Evolutionary conservation across 257 asterid species (phyloP), one percentile per base, ranked within the genome.

Genomic region (Gynochthodes officinalis): DNA sequence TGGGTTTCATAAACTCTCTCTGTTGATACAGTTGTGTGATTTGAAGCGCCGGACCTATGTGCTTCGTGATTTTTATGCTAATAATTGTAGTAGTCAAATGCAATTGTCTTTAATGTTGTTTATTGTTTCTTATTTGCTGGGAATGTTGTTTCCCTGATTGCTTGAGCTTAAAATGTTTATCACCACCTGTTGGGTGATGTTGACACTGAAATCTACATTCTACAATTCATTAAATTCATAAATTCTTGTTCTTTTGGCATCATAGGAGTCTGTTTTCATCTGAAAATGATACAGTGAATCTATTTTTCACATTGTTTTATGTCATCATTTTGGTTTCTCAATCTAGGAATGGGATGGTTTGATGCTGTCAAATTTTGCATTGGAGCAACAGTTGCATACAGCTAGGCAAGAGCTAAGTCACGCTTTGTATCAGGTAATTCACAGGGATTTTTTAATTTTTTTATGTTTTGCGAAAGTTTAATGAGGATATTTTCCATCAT

Each of bases 391-490:
- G 79, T 74, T 95, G 69, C 98, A 95, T 79, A 86, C 89, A 46
- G 97, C 98, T 65, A 89, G 99, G 86, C 98, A 95, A 81, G 99
- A 95, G 84, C 86, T 95, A 61, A 95, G 99, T 79, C 99, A 95
- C 80, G 98, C 99, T 63, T 74, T 92, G 67, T 95, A 95, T 84
- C 99, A 95, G 97, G 99, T 95, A 73, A 70, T 54, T 23, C 32
- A 35, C 16, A 5, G 60, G 42, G 23, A 40, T 65, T 73, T 6
- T 60, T 4, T 15, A 46, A 46, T 46, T 46, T 46, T 46, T 13
- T 6, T 46, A 46, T 15, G 50, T 6, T 42, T 42, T 40, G 1
- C 7, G 1, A 12, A 39, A 5, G 33, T 21, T 53, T 40, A 21
- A 13, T 10, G 11, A 5, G 3, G 42, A 12, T 55, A 16, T 64